These are phyloP conservation scores for Paramecium pentaurelia DNA, from an alignment of 73 alveolate species.

Conservation along the genomic window DNA sequence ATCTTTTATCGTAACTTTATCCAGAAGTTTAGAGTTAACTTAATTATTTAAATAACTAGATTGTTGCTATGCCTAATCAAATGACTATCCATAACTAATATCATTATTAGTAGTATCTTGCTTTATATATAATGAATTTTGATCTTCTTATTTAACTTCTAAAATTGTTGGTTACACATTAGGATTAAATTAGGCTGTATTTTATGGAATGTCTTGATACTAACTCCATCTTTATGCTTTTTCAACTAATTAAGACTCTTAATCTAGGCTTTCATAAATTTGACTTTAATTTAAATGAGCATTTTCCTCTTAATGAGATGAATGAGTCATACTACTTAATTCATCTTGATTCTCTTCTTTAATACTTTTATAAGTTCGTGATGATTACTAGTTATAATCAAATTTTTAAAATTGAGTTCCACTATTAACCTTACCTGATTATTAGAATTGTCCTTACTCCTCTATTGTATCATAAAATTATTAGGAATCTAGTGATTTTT, in stretches of 20 bases:
- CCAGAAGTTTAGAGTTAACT: neutral
- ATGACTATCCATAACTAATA: neutral
- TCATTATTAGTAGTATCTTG: neutral
- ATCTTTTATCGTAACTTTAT: neutral
- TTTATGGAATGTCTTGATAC: neutral
- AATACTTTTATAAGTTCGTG: neutral
- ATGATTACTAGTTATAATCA: neutral
- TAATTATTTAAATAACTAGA: neutral
- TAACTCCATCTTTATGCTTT: neutral
- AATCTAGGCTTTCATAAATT: neutral
- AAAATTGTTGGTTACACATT: neutral
- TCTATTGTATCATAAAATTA: neutral
- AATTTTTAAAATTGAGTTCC: neutral
- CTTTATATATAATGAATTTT: neutral
- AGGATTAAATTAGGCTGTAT: neutral
- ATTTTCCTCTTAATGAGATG: neutral
- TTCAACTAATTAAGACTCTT: neutral
- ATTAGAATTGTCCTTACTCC: neutral
- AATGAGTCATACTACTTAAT: neutral
- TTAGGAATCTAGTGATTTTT: constrained; percentile 7
- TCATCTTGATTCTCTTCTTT: constrained; percentile 5
- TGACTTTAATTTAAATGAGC: neutral
- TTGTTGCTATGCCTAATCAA: neutral
- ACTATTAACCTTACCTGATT: neutral
- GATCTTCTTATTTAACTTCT: neutral